Conservation (phyloP, 139 green algal species). For the Coccomyxa sp. region DNA sequence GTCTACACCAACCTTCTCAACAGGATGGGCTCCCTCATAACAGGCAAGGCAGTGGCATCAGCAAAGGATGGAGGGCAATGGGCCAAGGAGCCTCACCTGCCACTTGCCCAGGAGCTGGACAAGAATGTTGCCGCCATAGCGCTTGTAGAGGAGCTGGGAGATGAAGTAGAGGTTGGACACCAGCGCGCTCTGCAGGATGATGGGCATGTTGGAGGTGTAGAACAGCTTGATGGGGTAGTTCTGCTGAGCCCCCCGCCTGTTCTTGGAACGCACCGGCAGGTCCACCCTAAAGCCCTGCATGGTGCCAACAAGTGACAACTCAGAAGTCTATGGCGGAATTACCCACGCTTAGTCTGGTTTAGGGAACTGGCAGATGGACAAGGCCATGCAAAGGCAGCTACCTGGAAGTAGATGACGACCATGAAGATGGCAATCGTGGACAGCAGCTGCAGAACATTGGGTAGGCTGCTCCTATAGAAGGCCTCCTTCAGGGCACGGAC, state of each 20-base stretch:
- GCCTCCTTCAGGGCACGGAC: conserved; percentile 90
- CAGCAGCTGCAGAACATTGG: conserved; percentile 97
- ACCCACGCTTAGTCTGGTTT: neutral
- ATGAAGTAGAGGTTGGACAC: conserved; percentile 99
- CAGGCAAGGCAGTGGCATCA: too few species aligned
- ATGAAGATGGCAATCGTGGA: conserved; percentile 95
- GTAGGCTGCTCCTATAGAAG: conserved; percentile 96
- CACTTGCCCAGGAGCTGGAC: conserved; percentile 86
- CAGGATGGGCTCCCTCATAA: too few species aligned
- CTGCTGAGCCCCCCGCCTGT: conserved; percentile 71
- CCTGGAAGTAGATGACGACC: conserved; percentile 98
- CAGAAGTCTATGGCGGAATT: neutral
- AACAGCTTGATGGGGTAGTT: conserved; percentile 99
- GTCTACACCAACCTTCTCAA: too few species aligned
- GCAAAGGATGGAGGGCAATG: too few species aligned
- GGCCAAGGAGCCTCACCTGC: conserved; percentile 31
- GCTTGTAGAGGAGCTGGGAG: conserved; percentile 97
- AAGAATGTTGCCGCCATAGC: conserved; percentile 90
- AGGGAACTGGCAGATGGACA: neutral
- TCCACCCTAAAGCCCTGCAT: conserved; percentile 95
- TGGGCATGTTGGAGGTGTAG: conserved; percentile 99
- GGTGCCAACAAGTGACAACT: too few species aligned
- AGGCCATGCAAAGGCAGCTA: conserved; percentile 3
- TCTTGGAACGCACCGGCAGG: conserved; percentile 94
- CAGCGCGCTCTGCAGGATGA: conserved; percentile 96